Evolutionary conservation across 345 rosid species (phyloP), one percentile per base, ranked within the genome.

Genomic region (Eucalyptus curtisii): DNA sequence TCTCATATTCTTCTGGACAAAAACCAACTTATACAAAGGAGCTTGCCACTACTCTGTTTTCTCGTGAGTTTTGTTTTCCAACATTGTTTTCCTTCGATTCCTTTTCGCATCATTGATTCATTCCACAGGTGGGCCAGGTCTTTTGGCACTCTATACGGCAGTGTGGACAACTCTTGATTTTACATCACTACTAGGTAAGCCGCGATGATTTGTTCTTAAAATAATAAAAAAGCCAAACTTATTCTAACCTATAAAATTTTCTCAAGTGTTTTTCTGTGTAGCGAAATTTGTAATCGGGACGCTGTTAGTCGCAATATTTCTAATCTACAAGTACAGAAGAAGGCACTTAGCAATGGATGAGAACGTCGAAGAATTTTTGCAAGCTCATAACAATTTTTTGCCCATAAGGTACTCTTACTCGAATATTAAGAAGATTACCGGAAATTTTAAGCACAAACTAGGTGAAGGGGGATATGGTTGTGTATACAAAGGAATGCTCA

Each of bases 101-200:
- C 59, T 8, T 55, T 55, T 55, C 27, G 4, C 59, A 55, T 10
- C 25, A 55, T 24, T 20, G 12, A 24, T 55, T 30, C 1, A 16
- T 13, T 61, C 71, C 71, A 61, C 10, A 61, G 71, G 71, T 30
- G 9, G 44, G 8, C 8, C 8, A 42, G 44, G 44, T 42, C 44
- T 7, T 42, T 42, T 42, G 44, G 44, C 44, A 42, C 7, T 42
- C 44, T 7, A 1, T 42, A 7, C 8, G 44, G 44, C 44, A 7
- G 8, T 7, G 44, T 42, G 71, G 71, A 6, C 37, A 0, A 2
- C 10, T 64, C 0, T 0, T 7, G 19, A 64, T 14, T 13, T 64
- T n/a, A 7, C 3, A 59, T 1, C 2, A 14, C 19, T 6, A 30
- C 8, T n/a, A 13, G 37, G 71, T 66, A 66, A 66, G 22, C 79